Percentiles rank a stretch among this genome's conserved stretches.
These are phyloP conservation scores for Mycena haematopus DNA, from an alignment of 768 basidiomycete genomes.

Conservation along the genomic window DNA sequence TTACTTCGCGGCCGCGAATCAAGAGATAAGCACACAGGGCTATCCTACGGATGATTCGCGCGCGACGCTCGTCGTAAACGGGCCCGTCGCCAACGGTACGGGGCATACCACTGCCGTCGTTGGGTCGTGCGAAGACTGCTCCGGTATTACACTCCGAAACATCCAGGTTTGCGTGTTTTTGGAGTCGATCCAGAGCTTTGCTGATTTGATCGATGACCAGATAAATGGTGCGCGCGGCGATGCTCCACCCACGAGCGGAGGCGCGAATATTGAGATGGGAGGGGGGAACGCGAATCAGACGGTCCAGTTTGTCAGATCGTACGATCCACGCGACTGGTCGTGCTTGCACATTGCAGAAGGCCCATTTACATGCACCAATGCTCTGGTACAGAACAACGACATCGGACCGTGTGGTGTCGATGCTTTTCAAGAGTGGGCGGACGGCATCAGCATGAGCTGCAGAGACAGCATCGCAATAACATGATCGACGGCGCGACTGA, in stretches of 20 bases:
- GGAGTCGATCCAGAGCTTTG: neutral
- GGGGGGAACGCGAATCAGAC: slow-evolving; percentile 75
- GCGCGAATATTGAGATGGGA: slow-evolving; percentile 87
- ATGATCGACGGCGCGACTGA: slow-evolving; percentile 77
- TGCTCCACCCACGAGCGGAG: slow-evolving; percentile 59
- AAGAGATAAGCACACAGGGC: slow-evolving; percentile 84
- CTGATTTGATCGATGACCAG: slow-evolving; percentile 42
- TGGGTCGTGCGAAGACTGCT: slow-evolving; percentile 66
- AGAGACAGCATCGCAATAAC: slow-evolving; percentile 66
- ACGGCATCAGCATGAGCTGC: slow-evolving; percentile 81
- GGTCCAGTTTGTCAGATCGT: slow-evolving; percentile 78
- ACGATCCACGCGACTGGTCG: slow-evolving; percentile 82
- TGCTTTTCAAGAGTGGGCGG: slow-evolving; percentile 76
- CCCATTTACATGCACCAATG: slow-evolving; percentile 64
- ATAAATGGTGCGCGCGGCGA: slow-evolving; percentile 74
- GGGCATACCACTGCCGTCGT: slow-evolving; percentile 79
- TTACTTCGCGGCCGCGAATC: slow-evolving; percentile 65
- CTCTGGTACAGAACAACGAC: slow-evolving; percentile 79
- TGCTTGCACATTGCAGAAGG: slow-evolving; percentile 84
- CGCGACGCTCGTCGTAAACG: slow-evolving; percentile 73
- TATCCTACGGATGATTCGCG: slow-evolving; percentile 73
- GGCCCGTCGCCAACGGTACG: slow-evolving; percentile 62
- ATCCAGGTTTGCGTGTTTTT: slow-evolving; percentile 57
- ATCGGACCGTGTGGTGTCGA: slow-evolving; percentile 80
- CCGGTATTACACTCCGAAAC: slow-evolving; percentile 69